Evolutionary conservation across 2,329 filamentous ascomycete species (phyloP).

Genomic region (Talaromyces rugulosus): DNA sequence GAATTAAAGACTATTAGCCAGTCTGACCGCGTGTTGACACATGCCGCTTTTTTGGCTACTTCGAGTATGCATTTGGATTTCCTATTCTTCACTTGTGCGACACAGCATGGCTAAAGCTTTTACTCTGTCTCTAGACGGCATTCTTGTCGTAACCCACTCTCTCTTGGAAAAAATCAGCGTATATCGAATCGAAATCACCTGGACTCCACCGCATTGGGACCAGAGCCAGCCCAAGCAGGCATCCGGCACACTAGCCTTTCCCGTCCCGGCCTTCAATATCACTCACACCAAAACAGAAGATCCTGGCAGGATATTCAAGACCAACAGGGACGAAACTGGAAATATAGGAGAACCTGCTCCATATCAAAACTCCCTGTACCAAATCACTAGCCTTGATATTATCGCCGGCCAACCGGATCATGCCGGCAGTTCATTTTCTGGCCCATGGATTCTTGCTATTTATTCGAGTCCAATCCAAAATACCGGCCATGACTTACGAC

Average conservation of each 20-base stretch:
- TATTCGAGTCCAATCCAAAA: constrained; percentile 59
- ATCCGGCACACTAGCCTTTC: constrained; percentile 22
- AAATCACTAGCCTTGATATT: constrained; percentile 71
- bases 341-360: constrained; percentile 21
- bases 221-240: constrained; percentile 26
- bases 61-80: constrained; percentile 51
- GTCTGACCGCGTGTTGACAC: constrained; percentile 72
- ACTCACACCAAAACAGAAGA: constrained; percentile 34
- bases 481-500: constrained; percentile 52
- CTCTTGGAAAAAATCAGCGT: constrained; percentile 68
- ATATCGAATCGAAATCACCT: constrained; percentile 69
- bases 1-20: constrained; percentile 70
- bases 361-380: constrained; percentile 41
- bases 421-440: constrained; percentile 49
- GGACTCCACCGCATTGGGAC: constrained; percentile 59
- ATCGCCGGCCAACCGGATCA: constrained; percentile 63
- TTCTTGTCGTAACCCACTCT: constrained; percentile 38
- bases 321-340: constrained; percentile 20
- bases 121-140: constrained; percentile 20
- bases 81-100: not conserved
- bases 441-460: constrained; percentile 66
- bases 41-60: constrained; percentile 71
- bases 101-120: not conserved
- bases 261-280: constrained; percentile 34
- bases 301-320: constrained; percentile 27